Conservation (phyloP, 1,284 basidiomycete genomes). For the Tylopilus sp. region DNA sequence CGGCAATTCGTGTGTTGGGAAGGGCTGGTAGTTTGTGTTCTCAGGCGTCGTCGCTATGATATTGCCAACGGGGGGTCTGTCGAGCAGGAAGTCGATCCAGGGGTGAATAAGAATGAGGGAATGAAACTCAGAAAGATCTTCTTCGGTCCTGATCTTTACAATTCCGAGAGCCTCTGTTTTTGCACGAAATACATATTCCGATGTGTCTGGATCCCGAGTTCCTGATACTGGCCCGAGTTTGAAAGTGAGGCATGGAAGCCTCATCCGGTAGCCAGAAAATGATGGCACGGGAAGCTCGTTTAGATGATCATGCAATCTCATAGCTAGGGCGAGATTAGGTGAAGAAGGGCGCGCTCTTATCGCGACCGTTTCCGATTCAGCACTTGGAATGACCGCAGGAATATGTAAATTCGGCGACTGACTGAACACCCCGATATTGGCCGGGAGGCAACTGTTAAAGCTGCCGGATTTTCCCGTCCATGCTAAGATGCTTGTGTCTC, state of each 20-base stretch:
- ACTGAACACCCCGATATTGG: neutral
- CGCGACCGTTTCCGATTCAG: no score
- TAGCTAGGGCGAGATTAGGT: neutral
- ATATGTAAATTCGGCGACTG: neutral
- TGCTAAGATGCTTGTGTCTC: slow-evolving; percentile 2
- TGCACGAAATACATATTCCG: neutral
- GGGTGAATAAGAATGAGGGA: slow-evolving; percentile 1
- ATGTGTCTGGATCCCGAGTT: neutral
- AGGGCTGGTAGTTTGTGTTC: neutral
- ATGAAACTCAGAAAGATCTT: neutral
- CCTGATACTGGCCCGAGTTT: slow-evolving; percentile 2
- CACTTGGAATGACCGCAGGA: neutral
- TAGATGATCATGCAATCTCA: neutral
- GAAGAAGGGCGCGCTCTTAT: neutral
- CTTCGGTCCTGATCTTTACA: neutral
- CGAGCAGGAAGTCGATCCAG: slow-evolving; percentile 1
- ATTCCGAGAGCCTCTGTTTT: neutral
- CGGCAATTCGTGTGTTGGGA: neutral
- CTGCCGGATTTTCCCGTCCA: neutral
- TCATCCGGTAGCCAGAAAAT: neutral
- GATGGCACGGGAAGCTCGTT: neutral
- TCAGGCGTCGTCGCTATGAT: neutral
- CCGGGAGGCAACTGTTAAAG: neutral
- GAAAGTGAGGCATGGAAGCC: slow-evolving; percentile 2
- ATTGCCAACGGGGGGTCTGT: neutral